phyloP scores from a whole-genome alignment of 257 asterid species.

The Oldenlandia corymbosa region DNA sequence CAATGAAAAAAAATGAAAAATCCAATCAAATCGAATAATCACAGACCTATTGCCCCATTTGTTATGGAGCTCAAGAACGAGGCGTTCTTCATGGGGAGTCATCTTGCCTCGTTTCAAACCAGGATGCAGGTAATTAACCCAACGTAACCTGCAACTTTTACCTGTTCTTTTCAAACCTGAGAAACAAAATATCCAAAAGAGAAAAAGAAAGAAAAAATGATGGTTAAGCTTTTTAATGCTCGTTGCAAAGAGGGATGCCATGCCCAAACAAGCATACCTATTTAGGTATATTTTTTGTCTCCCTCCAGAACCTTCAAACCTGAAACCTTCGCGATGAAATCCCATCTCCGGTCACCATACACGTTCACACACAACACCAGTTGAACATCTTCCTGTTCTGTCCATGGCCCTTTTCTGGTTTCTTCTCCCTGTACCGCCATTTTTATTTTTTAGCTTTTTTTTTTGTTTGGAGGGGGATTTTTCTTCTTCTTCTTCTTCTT shows the following conservation, averaged over 20 bases:
- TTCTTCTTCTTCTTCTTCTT: neutral
- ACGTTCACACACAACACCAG: conserved; percentile 73
- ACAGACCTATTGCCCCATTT: conserved; percentile 89
- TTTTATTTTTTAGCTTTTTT: neutral
- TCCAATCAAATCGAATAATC: too few species aligned
- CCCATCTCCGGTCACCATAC: conserved; percentile 94
- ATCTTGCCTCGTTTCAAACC: conserved; percentile 75
- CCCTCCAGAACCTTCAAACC: conserved; percentile 99
- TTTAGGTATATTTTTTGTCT: conserved; percentile 33
- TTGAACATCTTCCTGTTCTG: conserved; percentile 81
- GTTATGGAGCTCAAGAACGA: conserved; percentile 68
- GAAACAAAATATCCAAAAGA: conserved; percentile 6
- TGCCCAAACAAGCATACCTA: conserved; percentile 91
- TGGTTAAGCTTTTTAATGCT: conserved; percentile 18
- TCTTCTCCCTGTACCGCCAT: conserved; percentile 35
- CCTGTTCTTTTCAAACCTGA: conserved; percentile 83
- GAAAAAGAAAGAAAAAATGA: neutral
- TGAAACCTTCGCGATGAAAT: conserved; percentile 93
- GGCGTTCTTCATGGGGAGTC: conserved; percentile 76
- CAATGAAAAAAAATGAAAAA: too few species aligned
- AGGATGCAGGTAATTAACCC: conserved; percentile 91
- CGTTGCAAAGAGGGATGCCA: conserved; percentile 20
- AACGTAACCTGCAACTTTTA: conserved; percentile 88
- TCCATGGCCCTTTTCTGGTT: conserved; percentile 82
- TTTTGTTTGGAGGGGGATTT: neutral